Conservation (phyloP, 2,329 filamentous ascomycete species). For the Exophiala oligosperma region DNA sequence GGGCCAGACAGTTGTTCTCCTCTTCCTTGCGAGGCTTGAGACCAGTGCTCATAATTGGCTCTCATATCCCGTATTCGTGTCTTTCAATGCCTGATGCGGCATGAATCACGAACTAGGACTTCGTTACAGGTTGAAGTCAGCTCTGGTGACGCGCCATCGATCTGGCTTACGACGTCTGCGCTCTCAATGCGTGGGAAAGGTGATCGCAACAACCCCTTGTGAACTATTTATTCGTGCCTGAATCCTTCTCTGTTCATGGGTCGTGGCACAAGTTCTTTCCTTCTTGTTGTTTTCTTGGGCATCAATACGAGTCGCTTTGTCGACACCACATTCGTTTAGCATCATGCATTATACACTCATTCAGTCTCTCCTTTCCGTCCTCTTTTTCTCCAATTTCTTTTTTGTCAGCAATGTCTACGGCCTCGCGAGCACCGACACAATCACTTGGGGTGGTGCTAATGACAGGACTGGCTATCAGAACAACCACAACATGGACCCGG, state of each 20-base stretch:
- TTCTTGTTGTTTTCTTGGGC: neutral
- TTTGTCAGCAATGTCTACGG: constrained; percentile 13
- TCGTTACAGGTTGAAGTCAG: neutral
- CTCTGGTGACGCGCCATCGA: neutral
- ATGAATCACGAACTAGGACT: neutral
- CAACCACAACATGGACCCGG: constrained; percentile 65
- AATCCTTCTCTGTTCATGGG: neutral
- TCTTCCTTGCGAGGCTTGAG: neutral
- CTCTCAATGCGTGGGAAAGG: too few relatives aligned
- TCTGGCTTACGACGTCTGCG: neutral
- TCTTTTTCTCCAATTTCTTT: constrained; percentile 8
- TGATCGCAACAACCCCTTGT: neutral
- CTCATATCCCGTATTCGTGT: neutral
- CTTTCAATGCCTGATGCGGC: neutral
- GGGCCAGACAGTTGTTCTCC: neutral
- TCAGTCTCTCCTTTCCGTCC: constrained; percentile 12
- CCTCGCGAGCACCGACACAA: constrained; percentile 23
- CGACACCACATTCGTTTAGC: constrained; percentile 10
- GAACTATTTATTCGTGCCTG: neutral
- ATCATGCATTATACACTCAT: constrained; percentile 8
- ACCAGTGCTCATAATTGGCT: neutral
- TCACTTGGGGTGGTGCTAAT: constrained; percentile 25
- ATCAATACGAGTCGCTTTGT: neutral
- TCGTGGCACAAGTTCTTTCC: neutral
- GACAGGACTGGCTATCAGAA: constrained; percentile 30